Base-by-base conservation (phyloP, 306 rosid genomes). In the Rubus idaeus region DNA sequence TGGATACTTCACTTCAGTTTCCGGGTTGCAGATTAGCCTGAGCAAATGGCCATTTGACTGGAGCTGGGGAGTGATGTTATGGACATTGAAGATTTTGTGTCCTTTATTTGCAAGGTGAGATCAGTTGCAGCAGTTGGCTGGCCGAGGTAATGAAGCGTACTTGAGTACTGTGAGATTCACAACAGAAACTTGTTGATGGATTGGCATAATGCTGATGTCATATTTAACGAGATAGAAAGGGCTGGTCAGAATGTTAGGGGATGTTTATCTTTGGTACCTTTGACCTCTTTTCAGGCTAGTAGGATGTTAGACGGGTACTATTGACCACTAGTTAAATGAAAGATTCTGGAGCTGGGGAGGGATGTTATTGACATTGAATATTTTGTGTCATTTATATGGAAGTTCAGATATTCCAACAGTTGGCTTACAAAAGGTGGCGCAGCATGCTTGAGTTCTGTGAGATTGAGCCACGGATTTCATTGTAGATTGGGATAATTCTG, bases 1-100 rank as follows among this genome's bases (percentile, higher is more conserved):
- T 80, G 93, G 80, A 84, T 87, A 85, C 89, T 86, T 87, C 85
- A 87, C 77, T 84, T 86, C 76, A 81, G 85, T 86, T 90, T 88
- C 91, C 90, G 78, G 87, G 97, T 84, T 89, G 90, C 90, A 76
- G 96, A 83, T 83, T 84, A 87, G 77, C 86, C 89, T 82, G 80
- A 73, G 72, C 83, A 70, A 69, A 79, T 37, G 77, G 90, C 90
- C 74, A 81, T 86, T 78, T 84, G 80, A 74, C 77, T 79, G 89
- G 84, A 71, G 75, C 79, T 74, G 80, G 39, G 80, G 73, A 74
- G 40, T 41, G 66, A 60, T 73, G 69, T 61, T 72, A 74, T 73
- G 68, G 77, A 68, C 63, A 71, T 78, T 75, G 84, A 84, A 77
- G 80, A 55, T 53, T 86, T 78, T 77, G 80, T 83, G 74, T 75